Percentiles rank a stretch among this genome's conserved stretches.
Evolutionary conservation across 371 early-diverging fungal genomes (phyloP).

Genomic region (Mortierella sp.): DNA sequence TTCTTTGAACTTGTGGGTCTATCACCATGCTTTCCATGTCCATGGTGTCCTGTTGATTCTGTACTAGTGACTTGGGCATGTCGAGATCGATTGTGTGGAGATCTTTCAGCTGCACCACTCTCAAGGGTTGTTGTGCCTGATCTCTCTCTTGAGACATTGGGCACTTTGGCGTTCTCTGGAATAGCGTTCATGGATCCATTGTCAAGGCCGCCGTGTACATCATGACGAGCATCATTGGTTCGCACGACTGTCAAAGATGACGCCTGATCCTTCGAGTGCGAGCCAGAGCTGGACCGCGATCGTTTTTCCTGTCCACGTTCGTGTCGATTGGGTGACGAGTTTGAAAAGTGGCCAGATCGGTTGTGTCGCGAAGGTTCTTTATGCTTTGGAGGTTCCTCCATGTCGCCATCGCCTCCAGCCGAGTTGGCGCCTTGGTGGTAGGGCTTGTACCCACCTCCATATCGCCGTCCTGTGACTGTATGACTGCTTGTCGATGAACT

Average conservation of each 20-base stretch:
- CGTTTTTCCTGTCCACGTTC: slow-evolving; percentile 25
- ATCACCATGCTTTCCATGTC: slow-evolving; percentile 6
- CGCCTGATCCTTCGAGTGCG: slow-evolving; percentile 1
- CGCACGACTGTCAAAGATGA: neutral
- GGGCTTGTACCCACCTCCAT: slow-evolving; percentile 27
- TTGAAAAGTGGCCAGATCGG: neutral
- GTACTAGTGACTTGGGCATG: neutral
- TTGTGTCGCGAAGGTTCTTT: slow-evolving; percentile 5
- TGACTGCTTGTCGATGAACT: slow-evolving; percentile 16
- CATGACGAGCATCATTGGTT: neutral
- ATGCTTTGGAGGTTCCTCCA: neutral
- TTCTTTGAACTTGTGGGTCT: neutral
- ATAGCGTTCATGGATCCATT: neutral
- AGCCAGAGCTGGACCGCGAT: slow-evolving; percentile 11
- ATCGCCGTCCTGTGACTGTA: slow-evolving; percentile 34
- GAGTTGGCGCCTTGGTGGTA: slow-evolving; percentile 9
- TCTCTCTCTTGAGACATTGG: neutral
- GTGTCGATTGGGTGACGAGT: neutral
- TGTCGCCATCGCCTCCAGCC: slow-evolving; percentile 6
- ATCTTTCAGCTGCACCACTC: neutral
- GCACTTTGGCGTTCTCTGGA: neutral
- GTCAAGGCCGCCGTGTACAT: neutral
- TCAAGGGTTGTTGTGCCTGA: neutral
- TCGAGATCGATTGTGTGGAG: slow-evolving; percentile 7
- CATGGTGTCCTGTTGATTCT: neutral